A percentile compares a stretch with the other conserved stretches of the same genome.
phyloP scores from a whole-genome alignment of 306 rosid genomes.

The Fragaria iinumae region DNA sequence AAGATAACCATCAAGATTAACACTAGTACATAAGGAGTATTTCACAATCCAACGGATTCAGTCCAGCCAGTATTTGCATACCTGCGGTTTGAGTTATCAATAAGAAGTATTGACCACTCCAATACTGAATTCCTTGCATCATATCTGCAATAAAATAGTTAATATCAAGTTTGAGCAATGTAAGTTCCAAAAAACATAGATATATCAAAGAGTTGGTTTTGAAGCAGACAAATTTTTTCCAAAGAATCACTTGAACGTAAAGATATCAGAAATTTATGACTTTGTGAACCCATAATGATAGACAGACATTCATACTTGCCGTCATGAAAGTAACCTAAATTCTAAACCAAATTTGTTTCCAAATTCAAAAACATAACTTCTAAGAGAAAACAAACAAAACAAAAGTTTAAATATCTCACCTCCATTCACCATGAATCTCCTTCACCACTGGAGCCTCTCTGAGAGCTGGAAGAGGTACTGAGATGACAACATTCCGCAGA shows the following conservation, averaged over 20 bases:
- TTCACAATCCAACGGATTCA: not conserved
- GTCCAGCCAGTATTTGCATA: conserved; percentile 23
- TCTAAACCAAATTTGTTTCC: not conserved
- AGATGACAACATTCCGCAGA: conserved; percentile 66
- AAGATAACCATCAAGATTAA: not conserved
- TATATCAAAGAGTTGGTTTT: not conserved
- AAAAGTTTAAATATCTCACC: conserved; percentile 37
- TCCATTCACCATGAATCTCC: conserved; percentile 92
- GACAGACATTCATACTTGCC: not conserved
- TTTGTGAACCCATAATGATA: not conserved
- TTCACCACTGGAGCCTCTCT: conserved; percentile 83
- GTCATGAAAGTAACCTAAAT: not conserved
- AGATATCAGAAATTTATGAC: not conserved
- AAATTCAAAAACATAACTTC: not conserved
- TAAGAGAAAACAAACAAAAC: no score
- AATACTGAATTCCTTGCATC: conserved; percentile 81
- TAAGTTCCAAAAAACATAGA: not conserved
- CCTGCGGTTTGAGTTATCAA: conserved; percentile 94
- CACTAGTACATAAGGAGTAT: not conserved
- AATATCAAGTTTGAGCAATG: not conserved
- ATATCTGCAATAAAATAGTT: conserved; percentile 48
- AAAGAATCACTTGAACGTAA: not conserved
- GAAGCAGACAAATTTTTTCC: not conserved
- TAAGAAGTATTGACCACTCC: conserved; percentile 89
- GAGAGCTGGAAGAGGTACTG: conserved; percentile 96